Evolutionary conservation across 805 yeast genomes (phyloP).

Genomic region (Geotrichum ghanense): DNA sequence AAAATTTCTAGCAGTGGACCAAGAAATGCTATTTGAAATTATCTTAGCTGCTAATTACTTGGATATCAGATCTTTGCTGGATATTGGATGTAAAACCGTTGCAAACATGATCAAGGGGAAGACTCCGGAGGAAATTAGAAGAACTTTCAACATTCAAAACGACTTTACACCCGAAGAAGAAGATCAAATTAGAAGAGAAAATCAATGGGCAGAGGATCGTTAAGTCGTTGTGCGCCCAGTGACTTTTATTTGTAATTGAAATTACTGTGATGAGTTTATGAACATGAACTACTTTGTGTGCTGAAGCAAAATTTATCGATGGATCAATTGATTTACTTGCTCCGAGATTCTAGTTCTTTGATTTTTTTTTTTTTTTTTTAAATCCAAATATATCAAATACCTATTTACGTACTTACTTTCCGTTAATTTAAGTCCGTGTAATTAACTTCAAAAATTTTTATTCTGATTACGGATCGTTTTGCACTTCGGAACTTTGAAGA

Average conservation of each 20-base stretch:
- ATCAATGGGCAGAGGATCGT: conserved; percentile 36
- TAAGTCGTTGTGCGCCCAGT: conserved; percentile 9
- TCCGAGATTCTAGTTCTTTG: background rate
- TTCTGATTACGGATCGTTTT: too few relatives aligned
- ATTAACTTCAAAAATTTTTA: too few relatives aligned
- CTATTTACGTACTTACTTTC: too few relatives aligned
- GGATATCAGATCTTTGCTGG: conserved; percentile 34
- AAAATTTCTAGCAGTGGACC: conserved; percentile 87
- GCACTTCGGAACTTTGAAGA: too few relatives aligned
- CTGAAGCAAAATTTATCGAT: background rate
- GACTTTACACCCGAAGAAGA: conserved; percentile 39
- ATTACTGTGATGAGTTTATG: too few relatives aligned
- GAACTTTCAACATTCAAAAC: conserved; percentile 33
- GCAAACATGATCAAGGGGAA: conserved; percentile 38
- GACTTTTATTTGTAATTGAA: too few relatives aligned
- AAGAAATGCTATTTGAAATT: conserved; percentile 38
- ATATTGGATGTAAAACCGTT: conserved; percentile 38
- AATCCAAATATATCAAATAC: too few relatives aligned
- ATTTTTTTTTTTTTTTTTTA: background rate
- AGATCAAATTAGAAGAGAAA: conserved; percentile 34
- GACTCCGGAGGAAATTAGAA: conserved; percentile 35
- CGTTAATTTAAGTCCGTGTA: too few relatives aligned
- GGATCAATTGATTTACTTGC: background rate
- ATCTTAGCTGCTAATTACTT: conserved; percentile 37
- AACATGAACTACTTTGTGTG: too few relatives aligned